Evolutionary conservation across 2,329 filamentous ascomycete species (phyloP), one percentile per base, ranked within the genome.

Genomic region (Nothophoma quercina): DNA sequence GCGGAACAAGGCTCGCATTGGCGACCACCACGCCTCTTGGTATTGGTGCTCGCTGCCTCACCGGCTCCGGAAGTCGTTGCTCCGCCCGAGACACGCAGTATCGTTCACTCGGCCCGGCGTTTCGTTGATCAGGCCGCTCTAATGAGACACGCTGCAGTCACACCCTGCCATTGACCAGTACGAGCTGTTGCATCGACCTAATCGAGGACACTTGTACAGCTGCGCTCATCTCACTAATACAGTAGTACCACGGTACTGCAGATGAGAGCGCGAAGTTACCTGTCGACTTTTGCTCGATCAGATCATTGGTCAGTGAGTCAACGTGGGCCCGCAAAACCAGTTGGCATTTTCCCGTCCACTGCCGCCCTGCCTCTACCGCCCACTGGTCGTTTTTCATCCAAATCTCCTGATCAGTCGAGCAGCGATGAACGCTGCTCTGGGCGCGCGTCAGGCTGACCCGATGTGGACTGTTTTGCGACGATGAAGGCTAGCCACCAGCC

Each of bases 331-430:
- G 16, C 48, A 35, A 28, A 23, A 34, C n/a, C 22, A 29, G 10
- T 29, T 34, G 34, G 33, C 35, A 39, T 51, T 45, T 29, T 33
- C 29, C 48, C 34, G 40, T 45, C 48, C 40, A 45, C 34, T 40
- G 22, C 28, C 40, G 28, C 16, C 34, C 16, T 40, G 29, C 26
- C 39, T 32, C 34, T 25, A 43, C 19, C 23, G 16, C 39, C 21
- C 33, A 13, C 15, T 32, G 23, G 16, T 1, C 34, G 22, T 21
- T 33, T 19, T 19, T 16, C 19, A 13, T 6, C 9, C 10, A 8
- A 30, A 42, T 36, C 10, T 12, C 40, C 39, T 39, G 40, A 21
- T 29, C 16, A 8, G 8, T n/a, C 16, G 19, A 38, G 16, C 22
- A 38, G 25, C 38, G 15, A 10, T 36, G 10, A 30, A 21, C 42